Percentiles rank a stretch among this genome's conserved stretches.
Evolutionary conservation across 305 asterid genomes (phyloP).

Genomic region (Fraxinus angustifolia): DNA sequence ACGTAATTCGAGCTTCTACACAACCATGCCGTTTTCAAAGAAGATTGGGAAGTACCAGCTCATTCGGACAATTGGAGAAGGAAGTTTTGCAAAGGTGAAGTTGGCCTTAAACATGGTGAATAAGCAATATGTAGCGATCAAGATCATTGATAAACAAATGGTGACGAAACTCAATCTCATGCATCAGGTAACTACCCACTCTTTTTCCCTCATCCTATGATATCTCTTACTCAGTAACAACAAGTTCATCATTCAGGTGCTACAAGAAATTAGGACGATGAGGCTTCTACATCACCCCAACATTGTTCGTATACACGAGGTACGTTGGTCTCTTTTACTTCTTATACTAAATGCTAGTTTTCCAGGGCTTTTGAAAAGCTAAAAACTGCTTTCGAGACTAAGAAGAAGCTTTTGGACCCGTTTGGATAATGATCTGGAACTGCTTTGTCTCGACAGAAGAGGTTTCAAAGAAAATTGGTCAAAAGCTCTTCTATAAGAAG

Average conservation of each 20-base stretch:
- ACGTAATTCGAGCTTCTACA: background rate
- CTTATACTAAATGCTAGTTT: background rate
- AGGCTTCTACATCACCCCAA: conserved; percentile 25
- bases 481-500: background rate
- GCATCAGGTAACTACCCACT: conserved; percentile 18
- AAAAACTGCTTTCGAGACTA: background rate
- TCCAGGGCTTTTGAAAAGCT: background rate
- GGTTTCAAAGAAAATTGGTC: background rate
- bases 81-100: conserved; percentile 31
- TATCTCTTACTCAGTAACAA: background rate
- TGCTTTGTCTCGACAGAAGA: background rate
- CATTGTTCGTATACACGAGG: conserved; percentile 30
- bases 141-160: conserved; percentile 25
- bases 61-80: conserved; percentile 32
- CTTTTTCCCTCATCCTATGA: background rate
- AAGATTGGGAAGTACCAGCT: conserved; percentile 28
- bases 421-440: too few species aligned
- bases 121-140: conserved; percentile 29
- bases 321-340: background rate
- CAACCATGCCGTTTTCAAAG: conserved; percentile 10
- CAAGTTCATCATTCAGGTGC: conserved; percentile 10
- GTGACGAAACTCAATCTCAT: conserved; percentile 19
- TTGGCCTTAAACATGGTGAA: conserved; percentile 23
- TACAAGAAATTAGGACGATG: conserved; percentile 29
- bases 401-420: background rate